Evolutionary conservation across 1,284 basidiomycete genomes (phyloP).

Genomic region (Marasmius tenuissimus): DNA sequence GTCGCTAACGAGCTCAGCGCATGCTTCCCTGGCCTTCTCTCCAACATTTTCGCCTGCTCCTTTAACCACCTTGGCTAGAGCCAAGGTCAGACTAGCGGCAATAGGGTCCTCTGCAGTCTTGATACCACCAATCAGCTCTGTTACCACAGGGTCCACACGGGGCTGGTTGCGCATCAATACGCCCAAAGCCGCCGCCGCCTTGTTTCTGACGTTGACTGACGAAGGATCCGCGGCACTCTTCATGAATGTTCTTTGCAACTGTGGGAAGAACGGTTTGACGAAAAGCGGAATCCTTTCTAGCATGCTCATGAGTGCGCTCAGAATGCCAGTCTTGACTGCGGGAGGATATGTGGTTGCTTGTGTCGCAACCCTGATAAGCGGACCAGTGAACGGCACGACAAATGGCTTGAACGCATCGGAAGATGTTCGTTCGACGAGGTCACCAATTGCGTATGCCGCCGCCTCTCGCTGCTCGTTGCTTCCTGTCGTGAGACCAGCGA

Average conservation of each 20-base stretch:
- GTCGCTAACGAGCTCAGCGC: constrained; percentile 76
- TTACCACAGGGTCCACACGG: constrained; percentile 83
- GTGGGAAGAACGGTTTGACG: constrained; percentile 98
- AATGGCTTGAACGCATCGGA: constrained; percentile 93
- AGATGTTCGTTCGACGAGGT: constrained; percentile 89
- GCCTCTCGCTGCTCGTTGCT: constrained; percentile 88
- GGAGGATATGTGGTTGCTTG: constrained; percentile 87
- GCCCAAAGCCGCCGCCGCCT: constrained; percentile 84
- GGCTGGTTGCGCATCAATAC: constrained; percentile 92
- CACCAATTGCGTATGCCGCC: constrained; percentile 92
- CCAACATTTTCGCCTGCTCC: constrained; percentile 79
- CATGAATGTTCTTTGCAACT: constrained; percentile 95
- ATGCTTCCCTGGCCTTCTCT: constrained; percentile 69
- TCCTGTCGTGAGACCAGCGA: constrained; percentile 82
- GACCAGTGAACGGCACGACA: constrained; percentile 95
- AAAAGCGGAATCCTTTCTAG: constrained; percentile 84
- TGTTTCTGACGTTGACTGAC: constrained; percentile 78
- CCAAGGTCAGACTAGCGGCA: constrained; percentile 72
- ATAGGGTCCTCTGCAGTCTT: constrained; percentile 73
- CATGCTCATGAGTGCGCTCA: constrained; percentile 81
- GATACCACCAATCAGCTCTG: constrained; percentile 79
- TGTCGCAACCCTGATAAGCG: constrained; percentile 91
- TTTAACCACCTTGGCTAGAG: constrained; percentile 76
- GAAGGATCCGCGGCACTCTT: constrained; percentile 88
- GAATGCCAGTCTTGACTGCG: constrained; percentile 87